Evolutionary conservation across 129 eudicot genomes (phyloP), one percentile per base, ranked within the genome.

Genomic region (Silybum marianum): DNA sequence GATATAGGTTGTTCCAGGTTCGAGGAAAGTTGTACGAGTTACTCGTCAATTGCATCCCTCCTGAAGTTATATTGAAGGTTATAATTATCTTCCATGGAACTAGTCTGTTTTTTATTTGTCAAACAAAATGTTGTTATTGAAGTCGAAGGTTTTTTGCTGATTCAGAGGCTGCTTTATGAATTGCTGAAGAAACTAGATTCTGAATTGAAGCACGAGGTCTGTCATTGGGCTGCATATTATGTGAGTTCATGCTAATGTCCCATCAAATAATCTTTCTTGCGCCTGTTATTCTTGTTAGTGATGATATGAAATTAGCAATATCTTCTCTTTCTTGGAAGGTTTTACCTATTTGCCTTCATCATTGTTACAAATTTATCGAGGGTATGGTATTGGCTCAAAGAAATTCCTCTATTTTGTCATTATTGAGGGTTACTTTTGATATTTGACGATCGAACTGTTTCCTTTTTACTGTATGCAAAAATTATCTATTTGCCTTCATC

Each of bases 201-300:
- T 66, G 99, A 92, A 78, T 77, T 95, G 74, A 95, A 95, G 90
- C 95, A 89, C 84, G 99, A 95, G 89, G 93, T 95, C 80, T 90
- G 94, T 69, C 96, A 90, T 77, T 95, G 99, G 99, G 99, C 99
- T 74, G 97, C 99, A 65, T 92, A 95, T 89, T 95, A 95, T 88
- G 99, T 95, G 86, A 90, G 99, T 80, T 81, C 75, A 68, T 74
- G 66, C 75, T 70, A 82, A 46, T 51, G 24, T 69, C 76, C 26
- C 22, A n/a, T 76, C 7, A 32, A 34, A 34, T 36, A 76, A 44
- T 81, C 74, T 5, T 73, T 8, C 9, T 60, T 60, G 14, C 4
- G 67, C 12, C 25, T 62, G 68, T 62, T n/a, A n/a, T 62, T 62
- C 12, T n/a, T 62, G 9, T 62, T 62, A 7, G 25, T 19, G 26